Evolutionary conservation across 345 rosid genomes (phyloP).

Genomic region (Pistacia vera): DNA sequence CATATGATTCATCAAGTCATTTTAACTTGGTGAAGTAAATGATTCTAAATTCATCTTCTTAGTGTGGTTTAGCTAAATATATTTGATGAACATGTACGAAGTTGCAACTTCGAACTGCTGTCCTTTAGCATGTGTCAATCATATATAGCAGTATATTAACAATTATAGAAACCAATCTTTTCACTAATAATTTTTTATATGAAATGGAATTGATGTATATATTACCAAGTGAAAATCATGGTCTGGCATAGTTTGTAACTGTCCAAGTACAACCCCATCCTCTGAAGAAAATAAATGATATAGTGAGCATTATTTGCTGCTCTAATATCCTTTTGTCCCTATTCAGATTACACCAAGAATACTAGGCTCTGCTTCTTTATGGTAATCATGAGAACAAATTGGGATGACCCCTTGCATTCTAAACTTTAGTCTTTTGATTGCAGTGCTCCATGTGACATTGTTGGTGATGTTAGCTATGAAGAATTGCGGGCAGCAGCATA

Average conservation of each 20-base stretch:
- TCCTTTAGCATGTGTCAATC: neutral
- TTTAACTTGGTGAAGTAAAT: neutral
- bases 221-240: neutral
- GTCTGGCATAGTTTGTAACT: neutral
- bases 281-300: neutral
- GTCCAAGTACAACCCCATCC: too few relatives aligned
- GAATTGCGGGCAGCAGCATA: constrained; percentile 82
- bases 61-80: neutral
- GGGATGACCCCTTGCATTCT: neutral
- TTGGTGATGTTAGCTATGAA: constrained; percentile 77
- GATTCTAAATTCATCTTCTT: neutral
- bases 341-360: neutral
- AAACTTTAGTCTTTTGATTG: constrained; percentile 16
- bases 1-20: neutral
- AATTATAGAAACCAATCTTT: neutral
- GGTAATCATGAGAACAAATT: neutral
- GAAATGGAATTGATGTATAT: neutral
- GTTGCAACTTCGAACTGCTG: neutral
- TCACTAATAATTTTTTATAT: neutral
- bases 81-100: neutral
- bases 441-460: constrained; percentile 76
- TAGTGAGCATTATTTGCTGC: neutral
- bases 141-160: neutral
- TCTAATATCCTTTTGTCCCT: neutral
- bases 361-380: neutral